Conservation (phyloP, 1,284 basidiomycete genomes). For the Cryptococcus sp. region DNA sequence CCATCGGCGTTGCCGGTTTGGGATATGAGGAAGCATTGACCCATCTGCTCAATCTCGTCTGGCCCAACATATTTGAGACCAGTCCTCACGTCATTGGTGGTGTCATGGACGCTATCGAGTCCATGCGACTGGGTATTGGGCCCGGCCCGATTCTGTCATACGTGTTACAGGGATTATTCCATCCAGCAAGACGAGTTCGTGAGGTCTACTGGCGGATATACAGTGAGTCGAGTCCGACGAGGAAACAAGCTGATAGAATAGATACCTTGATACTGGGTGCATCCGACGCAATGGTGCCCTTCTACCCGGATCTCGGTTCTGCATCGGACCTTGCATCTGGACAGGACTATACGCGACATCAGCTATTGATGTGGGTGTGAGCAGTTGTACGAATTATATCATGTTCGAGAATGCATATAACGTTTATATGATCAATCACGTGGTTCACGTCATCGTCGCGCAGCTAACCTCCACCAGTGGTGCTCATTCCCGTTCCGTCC, state of each 20-base stretch:
- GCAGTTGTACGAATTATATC: slow-evolving; percentile 6
- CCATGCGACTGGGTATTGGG: slow-evolving; percentile 92
- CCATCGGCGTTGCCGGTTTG: slow-evolving; percentile 92
- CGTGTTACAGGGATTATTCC: slow-evolving; percentile 88
- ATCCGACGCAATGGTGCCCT: slow-evolving; percentile 85
- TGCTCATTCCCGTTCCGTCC: too few relatives aligned
- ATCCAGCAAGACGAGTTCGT: slow-evolving; percentile 92
- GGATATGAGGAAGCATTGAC: slow-evolving; percentile 98
- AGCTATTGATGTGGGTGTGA: slow-evolving; percentile 62
- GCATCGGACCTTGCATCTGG: slow-evolving; percentile 72
- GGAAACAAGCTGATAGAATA: slow-evolving; percentile 18
- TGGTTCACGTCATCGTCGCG: too few relatives aligned
- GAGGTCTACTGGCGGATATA: slow-evolving; percentile 95
- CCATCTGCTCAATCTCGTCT: slow-evolving; percentile 96
- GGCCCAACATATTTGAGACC: slow-evolving; percentile 99
- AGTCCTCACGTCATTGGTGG: slow-evolving; percentile 97
- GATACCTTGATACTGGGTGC: slow-evolving; percentile 79
- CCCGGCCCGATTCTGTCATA: slow-evolving; percentile 81
- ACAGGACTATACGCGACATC: slow-evolving; percentile 82
- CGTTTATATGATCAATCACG: too few relatives aligned
- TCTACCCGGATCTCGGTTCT: slow-evolving; percentile 87
- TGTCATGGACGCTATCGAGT: slow-evolving; percentile 94
- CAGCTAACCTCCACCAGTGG: too few relatives aligned
- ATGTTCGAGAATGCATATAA: not conserved
- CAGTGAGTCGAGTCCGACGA: slow-evolving; percentile 58